These are phyloP conservation scores for Huntiella omanensis DNA, from an alignment of 2,329 filamentous ascomycete species.

Conservation along the genomic window DNA sequence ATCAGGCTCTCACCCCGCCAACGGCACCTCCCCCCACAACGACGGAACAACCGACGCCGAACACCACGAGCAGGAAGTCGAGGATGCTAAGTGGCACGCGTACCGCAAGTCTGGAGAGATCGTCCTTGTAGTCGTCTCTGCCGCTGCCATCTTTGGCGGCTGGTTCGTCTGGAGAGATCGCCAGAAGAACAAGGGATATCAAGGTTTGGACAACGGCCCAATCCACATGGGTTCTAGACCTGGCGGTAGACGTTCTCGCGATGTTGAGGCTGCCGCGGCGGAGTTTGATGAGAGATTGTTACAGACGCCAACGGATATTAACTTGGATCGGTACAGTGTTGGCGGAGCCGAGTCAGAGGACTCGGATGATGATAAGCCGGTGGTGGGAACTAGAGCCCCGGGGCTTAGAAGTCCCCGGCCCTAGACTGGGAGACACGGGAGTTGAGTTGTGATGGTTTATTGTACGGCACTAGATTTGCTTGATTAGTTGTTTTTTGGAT, in stretches of 20 bases:
- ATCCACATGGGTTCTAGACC: conserved; percentile 15
- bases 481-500: not conserved
- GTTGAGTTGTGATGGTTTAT: too few species aligned
- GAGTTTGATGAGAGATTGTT: conserved; percentile 43
- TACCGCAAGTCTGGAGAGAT: conserved; percentile 78
- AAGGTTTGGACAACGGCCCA: conserved; percentile 24
- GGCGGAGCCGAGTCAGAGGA: conserved; percentile 36
- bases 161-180: conserved; percentile 48
- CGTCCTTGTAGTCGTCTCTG: conserved; percentile 61
- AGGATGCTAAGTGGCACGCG: conserved; percentile 71
- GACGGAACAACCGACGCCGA: conserved; percentile 37
- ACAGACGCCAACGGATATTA: conserved; percentile 24
- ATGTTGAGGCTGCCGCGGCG: conserved; percentile 44
- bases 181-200: conserved; percentile 35
- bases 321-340: conserved; percentile 34
- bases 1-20: conserved; percentile 40
- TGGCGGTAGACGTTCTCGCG: conserved; percentile 18
- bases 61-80: conserved; percentile 45
- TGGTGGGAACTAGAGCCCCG: conserved; percentile 1
- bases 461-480: not conserved
- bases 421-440: too few species aligned
- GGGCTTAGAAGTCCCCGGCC: not conserved
- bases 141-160: conserved; percentile 58
- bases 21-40: conserved; percentile 30
- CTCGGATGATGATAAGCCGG: conserved; percentile 11